Base-by-base conservation (phyloP, 2,329 filamentous ascomycete genomes). In the Mycosphaerella sp. region DNA sequence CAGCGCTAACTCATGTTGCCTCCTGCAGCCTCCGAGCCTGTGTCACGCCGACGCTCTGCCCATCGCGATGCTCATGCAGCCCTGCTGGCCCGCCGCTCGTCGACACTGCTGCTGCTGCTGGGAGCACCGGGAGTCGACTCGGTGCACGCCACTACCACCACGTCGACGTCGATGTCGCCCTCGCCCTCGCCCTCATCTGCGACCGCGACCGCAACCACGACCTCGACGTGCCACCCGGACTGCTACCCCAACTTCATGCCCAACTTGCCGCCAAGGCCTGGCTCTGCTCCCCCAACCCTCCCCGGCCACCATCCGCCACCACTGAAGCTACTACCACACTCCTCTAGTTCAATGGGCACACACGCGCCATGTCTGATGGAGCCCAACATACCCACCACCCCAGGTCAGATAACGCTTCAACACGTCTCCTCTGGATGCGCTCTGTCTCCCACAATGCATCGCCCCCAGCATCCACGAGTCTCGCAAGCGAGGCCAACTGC, bases 31-130 rank as follows among this genome's bases (percentile, higher is more conserved):
- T 48, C 45, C 37, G 45, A 48, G 35, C 45, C 40, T 41, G 63
- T 65, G 60, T 62, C 61, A 61, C 62, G 57, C 54, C 44, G 52
- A 50, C 58, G 55, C 59, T 57, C 55, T 53, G 56, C 52, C 54
- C 58, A 61, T 62, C 59, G 49, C 57, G 32, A 21, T 61, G 57
- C 54, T 59, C 57, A 37, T 57, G n/a, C n/a, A n/a, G n/a, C n/a
- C n/a, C n/a, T n/a, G n/a, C n/a, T n/a, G n/a, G n/a, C n/a, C n/a
- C n/a, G n/a, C n/a, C n/a, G n/a, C n/a, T n/a, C n/a, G n/a, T n/a
- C n/a, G n/a, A n/a, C n/a, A n/a, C n/a, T n/a, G n/a, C n/a, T n/a
- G n/a, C n/a, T n/a, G n/a, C n/a, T n/a, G n/a, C n/a, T n/a, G n/a
- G n/a, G n/a, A n/a, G n/a, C 55, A 18, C 60, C 58, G 16, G 53